Percentiles rank a stretch among this genome's conserved stretches.
Evolutionary conservation across 352 stramenopile species (phyloP).

Genomic region (Globisporangium perplexum): DNA sequence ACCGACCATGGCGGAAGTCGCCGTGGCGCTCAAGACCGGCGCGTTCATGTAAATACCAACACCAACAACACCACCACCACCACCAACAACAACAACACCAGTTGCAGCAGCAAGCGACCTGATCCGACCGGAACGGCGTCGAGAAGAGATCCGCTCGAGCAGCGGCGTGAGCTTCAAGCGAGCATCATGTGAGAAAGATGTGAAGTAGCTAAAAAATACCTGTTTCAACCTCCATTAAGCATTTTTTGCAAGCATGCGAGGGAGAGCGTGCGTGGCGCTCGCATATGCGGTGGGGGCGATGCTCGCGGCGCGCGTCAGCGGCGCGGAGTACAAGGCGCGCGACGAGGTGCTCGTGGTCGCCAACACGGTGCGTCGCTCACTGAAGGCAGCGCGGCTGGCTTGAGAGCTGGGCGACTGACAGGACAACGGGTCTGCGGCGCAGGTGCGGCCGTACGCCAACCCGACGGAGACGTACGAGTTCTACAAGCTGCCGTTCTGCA

Average conservation of each 20-base stretch:
- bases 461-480: slow-evolving; percentile 98
- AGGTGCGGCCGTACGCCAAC: slow-evolving; percentile 95
- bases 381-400: slow-evolving; percentile 4
- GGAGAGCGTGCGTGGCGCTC: no score
- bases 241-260: not conserved
- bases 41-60: slow-evolving; percentile 36
- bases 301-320: not conserved
- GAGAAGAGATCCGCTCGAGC: no score
- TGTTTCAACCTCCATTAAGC: no score
- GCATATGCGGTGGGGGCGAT: no score
- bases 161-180: no score
- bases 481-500: slow-evolving; percentile 97
- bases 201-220: no score
- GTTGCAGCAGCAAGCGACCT: not conserved
- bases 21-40: slow-evolving; percentile 49
- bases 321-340: slow-evolving; percentile 35
- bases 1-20: slow-evolving; percentile 60
- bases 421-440: no score
- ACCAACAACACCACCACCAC: not conserved
- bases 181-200: no score
- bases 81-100: not conserved
- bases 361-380: slow-evolving; percentile 46
- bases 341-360: slow-evolving; percentile 67
- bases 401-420: no score
- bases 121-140: no score